A percentile compares a stretch with the other conserved stretches of the same genome.
Evolutionary conservation across 768 basidiomycete genomes (phyloP).

Genomic region (Tulasnella calospora): DNA sequence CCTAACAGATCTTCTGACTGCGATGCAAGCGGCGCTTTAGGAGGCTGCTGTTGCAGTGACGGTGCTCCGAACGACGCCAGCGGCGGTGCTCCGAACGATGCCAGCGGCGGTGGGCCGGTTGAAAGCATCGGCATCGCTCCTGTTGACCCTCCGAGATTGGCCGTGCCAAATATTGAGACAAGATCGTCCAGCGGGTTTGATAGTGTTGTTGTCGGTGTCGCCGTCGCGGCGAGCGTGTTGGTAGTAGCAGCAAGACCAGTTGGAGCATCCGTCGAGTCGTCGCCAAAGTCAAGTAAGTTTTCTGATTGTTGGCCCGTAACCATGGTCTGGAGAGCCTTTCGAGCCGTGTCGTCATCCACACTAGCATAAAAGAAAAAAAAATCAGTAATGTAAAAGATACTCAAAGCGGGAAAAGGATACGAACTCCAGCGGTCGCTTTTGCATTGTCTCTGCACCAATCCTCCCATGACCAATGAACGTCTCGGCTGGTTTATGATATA

Average conservation of each 20-base stretch:
- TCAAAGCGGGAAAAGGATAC: constrained; percentile 31
- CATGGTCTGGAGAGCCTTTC: constrained; percentile 84
- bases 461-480: constrained; percentile 93
- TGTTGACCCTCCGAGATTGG: constrained; percentile 32
- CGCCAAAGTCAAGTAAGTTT: constrained; percentile 92
- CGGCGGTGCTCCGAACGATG: constrained; percentile 32
- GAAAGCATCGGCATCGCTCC: constrained; percentile 28
- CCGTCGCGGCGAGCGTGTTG: constrained; percentile 66
- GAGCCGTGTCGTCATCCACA: constrained; percentile 66
- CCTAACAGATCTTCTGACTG: constrained; percentile 52
- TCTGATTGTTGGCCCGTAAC: constrained; percentile 89
- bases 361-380: constrained; percentile 34
- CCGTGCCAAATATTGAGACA: constrained; percentile 79
- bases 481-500: constrained; percentile 95
- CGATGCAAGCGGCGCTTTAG: constrained; percentile 33
- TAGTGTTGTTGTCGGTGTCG: constrained; percentile 73
- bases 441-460: constrained; percentile 74
- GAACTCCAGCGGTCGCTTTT: constrained; percentile 57
- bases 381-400: not conserved
- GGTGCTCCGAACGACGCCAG: constrained; percentile 31
- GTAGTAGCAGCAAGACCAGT: constrained; percentile 23
- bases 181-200: constrained; percentile 89
- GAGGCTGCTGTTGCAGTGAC: constrained; percentile 28
- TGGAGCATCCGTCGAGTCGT: constrained; percentile 60
- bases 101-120: constrained; percentile 28